Evolutionary conservation across 164 flowering plant genomes (phyloP).

Genomic region (Vitis rotundifolia): DNA sequence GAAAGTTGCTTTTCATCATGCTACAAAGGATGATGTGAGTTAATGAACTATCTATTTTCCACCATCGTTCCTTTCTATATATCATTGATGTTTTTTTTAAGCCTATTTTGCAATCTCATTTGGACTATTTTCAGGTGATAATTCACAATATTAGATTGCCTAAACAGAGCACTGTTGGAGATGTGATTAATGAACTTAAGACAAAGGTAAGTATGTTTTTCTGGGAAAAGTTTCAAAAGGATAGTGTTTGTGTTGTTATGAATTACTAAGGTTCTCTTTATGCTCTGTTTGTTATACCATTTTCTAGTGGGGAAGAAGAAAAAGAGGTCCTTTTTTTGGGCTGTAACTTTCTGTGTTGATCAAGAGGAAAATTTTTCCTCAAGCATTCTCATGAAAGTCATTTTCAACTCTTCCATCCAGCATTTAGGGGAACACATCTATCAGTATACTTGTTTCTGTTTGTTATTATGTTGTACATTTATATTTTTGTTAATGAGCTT

Average conservation of each 20-base stretch:
- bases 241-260: background rate
- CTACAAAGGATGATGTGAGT: conserved; percentile 78
- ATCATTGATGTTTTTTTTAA: background rate
- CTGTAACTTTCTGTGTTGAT: background rate
- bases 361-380: background rate
- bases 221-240: background rate
- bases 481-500: background rate
- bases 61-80: background rate
- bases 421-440: background rate
- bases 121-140: conserved; percentile 53
- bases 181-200: conserved; percentile 82
- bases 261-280: background rate
- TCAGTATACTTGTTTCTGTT: background rate
- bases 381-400: background rate
- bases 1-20: conserved; percentile 89
- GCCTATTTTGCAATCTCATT: background rate
- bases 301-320: too few relatives aligned
- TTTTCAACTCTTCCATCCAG: background rate
- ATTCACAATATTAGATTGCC: conserved; percentile 84
- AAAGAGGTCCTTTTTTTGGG: too few relatives aligned
- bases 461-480: background rate
- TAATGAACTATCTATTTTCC: background rate
- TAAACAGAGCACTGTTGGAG: conserved; percentile 90
- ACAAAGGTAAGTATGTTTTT: conserved; percentile 49
- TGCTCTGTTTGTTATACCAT: background rate